These are phyloP conservation scores for Yamadazyma mexicana DNA, from an alignment of 1,139 yeast species.

Conservation along the genomic window DNA sequence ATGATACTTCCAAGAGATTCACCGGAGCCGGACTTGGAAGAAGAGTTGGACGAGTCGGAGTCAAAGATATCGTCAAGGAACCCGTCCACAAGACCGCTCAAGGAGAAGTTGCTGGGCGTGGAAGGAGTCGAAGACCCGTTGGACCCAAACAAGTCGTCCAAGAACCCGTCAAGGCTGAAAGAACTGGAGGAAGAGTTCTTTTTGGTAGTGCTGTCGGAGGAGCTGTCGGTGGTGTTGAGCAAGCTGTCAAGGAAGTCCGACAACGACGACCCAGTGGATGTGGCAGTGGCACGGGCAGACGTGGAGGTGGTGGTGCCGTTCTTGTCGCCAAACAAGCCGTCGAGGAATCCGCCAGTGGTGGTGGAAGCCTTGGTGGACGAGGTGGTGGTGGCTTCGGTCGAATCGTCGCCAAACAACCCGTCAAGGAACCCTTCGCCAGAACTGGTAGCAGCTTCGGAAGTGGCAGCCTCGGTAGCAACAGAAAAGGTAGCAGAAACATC, in stretches of 20 bases:
- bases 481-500: constrained; percentile 5
- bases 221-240: constrained; percentile 7
- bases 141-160: constrained; percentile 14
- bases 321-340: constrained; percentile 13
- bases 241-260: constrained; percentile 9
- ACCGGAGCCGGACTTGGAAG: constrained; percentile 15
- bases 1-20: constrained; percentile 12
- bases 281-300: constrained; percentile 8
- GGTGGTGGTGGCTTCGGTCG: constrained; percentile 12
- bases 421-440: constrained; percentile 18
- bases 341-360: constrained; percentile 14
- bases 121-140: constrained; percentile 14
- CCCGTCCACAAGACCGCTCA: constrained; percentile 16
- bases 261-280: constrained; percentile 9
- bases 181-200: constrained; percentile 3
- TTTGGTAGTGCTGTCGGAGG: constrained; percentile 3
- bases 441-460: constrained; percentile 11
- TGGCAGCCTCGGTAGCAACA: constrained; percentile 5
- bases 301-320: constrained; percentile 5
- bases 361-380: constrained; percentile 10
- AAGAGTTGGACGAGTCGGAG: constrained; percentile 14
- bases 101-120: constrained; percentile 17
- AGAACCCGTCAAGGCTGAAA: constrained; percentile 11
- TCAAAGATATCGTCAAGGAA: constrained; percentile 23
- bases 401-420: constrained; percentile 15